A percentile compares a stretch with the other conserved stretches of the same genome.
Evolutionary conservation across 176 grass and related monocot genomes (phyloP).

Genomic region (Coix lacrymajobi): DNA sequence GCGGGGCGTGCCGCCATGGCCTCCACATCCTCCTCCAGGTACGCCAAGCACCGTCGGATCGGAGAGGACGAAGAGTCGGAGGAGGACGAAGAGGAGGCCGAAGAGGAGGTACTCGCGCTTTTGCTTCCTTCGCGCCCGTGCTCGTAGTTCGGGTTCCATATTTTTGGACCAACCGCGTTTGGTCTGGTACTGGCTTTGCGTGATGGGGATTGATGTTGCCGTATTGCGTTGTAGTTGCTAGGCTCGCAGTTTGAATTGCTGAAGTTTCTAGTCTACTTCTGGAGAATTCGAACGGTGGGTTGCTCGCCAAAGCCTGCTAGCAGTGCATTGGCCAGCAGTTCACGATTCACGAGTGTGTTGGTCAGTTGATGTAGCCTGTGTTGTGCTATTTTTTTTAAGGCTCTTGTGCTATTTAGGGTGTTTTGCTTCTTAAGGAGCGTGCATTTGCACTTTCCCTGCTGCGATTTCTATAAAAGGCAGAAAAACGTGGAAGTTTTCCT

Average conservation of each 20-base stretch:
- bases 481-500: not conserved
- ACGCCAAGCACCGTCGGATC: slow-evolving; percentile 57
- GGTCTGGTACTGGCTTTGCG: not conserved
- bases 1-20: slow-evolving; percentile 35
- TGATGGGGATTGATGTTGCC: not conserved
- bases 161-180: not conserved
- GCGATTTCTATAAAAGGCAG: not conserved
- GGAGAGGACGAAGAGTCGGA: slow-evolving; percentile 47
- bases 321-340: not conserved
- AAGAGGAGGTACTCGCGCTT: slow-evolving; percentile 47
- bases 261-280: not conserved
- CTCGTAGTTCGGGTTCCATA: not conserved
- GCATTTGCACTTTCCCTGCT: slow-evolving; percentile 7
- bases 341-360: not conserved
- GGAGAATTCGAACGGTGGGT: not conserved
- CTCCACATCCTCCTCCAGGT: slow-evolving; percentile 45
- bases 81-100: slow-evolving; percentile 40
- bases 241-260: not conserved
- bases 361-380: not conserved
- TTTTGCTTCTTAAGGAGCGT: not conserved
- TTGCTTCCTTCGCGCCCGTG: not conserved
- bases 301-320: not conserved
- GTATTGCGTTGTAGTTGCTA: not conserved
- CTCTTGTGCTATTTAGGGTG: not conserved
- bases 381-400: not conserved